A percentile compares a stretch with the other conserved stretches of the same genome.
These are phyloP conservation scores for Lactarius sp. DNA, from an alignment of 768 basidiomycete genomes.

Conservation along the genomic window DNA sequence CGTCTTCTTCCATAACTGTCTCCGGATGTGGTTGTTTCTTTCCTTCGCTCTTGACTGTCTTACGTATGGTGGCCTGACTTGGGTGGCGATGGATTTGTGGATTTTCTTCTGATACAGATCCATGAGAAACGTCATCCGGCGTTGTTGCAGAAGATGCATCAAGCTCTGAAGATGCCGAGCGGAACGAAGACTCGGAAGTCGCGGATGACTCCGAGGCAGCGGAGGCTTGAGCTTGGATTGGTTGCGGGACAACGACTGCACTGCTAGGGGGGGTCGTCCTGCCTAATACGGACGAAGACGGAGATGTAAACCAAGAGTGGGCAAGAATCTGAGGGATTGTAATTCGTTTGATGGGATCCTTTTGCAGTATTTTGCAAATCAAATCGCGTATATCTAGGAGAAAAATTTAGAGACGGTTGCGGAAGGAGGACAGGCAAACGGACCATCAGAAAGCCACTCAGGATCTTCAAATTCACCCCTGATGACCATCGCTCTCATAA, in stretches of 20 bases:
- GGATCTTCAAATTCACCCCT: slow-evolving; percentile 88
- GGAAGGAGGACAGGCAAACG: slow-evolving; percentile 21
- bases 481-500: slow-evolving; percentile 71
- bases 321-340: slow-evolving; percentile 80
- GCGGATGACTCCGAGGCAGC: slow-evolving; percentile 39
- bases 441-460: slow-evolving; percentile 85
- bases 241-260: slow-evolving; percentile 31
- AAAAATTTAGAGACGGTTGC: slow-evolving; percentile 13
- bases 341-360: slow-evolving; percentile 69
- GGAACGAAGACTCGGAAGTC: slow-evolving; percentile 44
- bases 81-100: slow-evolving; percentile 43
- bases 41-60: slow-evolving; percentile 27
- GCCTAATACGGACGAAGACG: slow-evolving; percentile 16
- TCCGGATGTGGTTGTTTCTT: slow-evolving; percentile 41
- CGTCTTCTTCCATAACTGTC: slow-evolving; percentile 51
- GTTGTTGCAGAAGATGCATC: slow-evolving; percentile 50
- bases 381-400: slow-evolving; percentile 77
- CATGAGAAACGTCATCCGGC: slow-evolving; percentile 41
- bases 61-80: slow-evolving; percentile 60
- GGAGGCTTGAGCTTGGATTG: slow-evolving; percentile 31
- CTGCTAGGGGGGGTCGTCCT: slow-evolving; percentile 28
- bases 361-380: slow-evolving; percentile 68
- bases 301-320: slow-evolving; percentile 76
- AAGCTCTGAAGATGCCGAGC: slow-evolving; percentile 26
- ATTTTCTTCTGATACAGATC: slow-evolving; percentile 27